Percentiles rank a stretch among this genome's conserved stretches.
Conservation (phyloP, 2,329 filamentous ascomycete species). For the Colletotrichum falcatum region DNA sequence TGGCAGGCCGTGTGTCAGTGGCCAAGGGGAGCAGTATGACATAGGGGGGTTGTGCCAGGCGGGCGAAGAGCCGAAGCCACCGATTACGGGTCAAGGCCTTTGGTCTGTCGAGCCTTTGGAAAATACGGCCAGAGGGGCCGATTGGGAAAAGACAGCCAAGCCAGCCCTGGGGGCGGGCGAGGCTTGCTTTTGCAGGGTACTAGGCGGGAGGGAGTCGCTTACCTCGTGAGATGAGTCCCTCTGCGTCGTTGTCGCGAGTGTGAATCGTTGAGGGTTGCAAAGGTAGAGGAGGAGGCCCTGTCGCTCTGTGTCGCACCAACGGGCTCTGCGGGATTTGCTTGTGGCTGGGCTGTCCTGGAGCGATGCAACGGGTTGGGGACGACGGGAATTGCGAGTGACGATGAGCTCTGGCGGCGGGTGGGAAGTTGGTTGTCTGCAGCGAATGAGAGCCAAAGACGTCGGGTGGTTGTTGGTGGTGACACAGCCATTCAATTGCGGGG, state of each 20-base stretch:
- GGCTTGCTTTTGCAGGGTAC: constrained; percentile 17
- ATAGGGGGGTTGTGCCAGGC: constrained; percentile 3
- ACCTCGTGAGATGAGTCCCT: constrained; percentile 3
- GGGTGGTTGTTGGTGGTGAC: background rate
- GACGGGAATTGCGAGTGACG: constrained; percentile 17
- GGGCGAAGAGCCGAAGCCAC: too few species aligned
- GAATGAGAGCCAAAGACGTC: constrained; percentile 1
- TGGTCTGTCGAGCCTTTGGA: constrained; percentile 9
- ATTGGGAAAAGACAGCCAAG: background rate
- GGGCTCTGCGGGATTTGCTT: constrained; percentile 1
- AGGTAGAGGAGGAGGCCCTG: background rate
- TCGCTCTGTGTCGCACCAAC: constrained; percentile 22
- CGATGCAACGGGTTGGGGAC: constrained; percentile 2
- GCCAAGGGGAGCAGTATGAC: constrained; percentile 6
- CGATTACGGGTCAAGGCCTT: too few species aligned
- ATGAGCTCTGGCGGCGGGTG: constrained; percentile 18
- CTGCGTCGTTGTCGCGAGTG: constrained; percentile 10
- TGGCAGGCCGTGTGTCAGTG: constrained; percentile 18
- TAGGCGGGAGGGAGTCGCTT: constrained; percentile 21
- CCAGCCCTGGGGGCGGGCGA: background rate
- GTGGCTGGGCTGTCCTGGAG: constrained; percentile 5
- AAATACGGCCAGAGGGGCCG: constrained; percentile 5
- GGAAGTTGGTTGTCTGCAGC: constrained; percentile 17
- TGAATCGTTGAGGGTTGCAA: constrained; percentile 7
- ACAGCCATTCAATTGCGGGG: constrained; percentile 27